These are phyloP conservation scores for Candida sojae DNA, from an alignment of 1,139 yeast species.

Conservation along the genomic window DNA sequence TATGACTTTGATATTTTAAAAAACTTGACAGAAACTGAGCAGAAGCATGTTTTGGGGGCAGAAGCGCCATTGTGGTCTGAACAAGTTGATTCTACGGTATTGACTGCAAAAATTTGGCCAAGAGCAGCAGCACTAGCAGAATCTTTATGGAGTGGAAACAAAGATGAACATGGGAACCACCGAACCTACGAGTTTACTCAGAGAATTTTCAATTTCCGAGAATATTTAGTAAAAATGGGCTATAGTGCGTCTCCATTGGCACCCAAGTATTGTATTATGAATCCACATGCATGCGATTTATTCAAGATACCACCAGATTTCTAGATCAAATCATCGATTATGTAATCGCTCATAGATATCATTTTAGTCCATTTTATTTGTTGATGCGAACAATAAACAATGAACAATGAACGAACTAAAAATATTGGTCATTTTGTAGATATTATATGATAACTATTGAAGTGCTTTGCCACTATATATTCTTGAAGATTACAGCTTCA, in stretches of 20 bases:
- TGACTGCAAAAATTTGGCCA: conserved; percentile 50
- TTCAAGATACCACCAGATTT: conserved; percentile 11
- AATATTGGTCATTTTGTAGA: no score
- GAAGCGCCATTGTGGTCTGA: conserved; percentile 52
- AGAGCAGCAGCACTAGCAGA: conserved; percentile 52
- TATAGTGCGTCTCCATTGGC: conserved; percentile 40
- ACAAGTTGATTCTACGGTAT: conserved; percentile 38
- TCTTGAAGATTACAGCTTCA: no score
- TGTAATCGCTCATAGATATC: no score
- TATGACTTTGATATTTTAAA: conserved; percentile 40
- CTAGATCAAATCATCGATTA: background rate
- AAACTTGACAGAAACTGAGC: conserved; percentile 35
- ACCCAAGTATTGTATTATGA: conserved; percentile 40
- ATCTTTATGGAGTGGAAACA: conserved; percentile 48
- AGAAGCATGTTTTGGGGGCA: conserved; percentile 41
- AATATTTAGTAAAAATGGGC: conserved; percentile 42
- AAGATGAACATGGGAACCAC: conserved; percentile 28
- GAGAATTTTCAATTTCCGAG: conserved; percentile 46
- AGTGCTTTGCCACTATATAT: no score
- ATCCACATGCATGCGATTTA: conserved; percentile 46
- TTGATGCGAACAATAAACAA: background rate
- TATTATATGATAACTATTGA: background rate
- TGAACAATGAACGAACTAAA: background rate
- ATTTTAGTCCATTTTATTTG: background rate
- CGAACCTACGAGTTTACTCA: conserved; percentile 37